Base-by-base conservation (phyloP, 345 rosid species). In the Lenwebbia sp. region DNA sequence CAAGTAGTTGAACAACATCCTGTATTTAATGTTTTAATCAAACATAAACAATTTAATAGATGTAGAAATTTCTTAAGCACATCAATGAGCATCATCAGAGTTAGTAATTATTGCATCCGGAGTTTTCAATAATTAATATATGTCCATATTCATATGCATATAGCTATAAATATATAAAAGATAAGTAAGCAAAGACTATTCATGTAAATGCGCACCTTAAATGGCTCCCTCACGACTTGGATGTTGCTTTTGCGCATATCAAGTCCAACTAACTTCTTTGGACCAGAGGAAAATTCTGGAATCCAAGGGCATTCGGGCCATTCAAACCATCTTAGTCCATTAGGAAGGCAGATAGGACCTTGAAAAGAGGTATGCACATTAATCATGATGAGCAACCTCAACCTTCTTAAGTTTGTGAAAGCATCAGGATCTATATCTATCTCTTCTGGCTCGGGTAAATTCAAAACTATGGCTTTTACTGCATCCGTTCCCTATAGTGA, bases 231-330 rank as follows among this genome's bases (percentile, higher is more conserved):
- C 13, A 50, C 4, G 40, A 25, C 26, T 13, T 9, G 26, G 21
- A 58, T 65, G 13, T 55, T 40, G 41, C 41, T 40, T 40, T 40
- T 40, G 41, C 41, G 41, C 41, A 40, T 40, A 40, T 40, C 81
- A 25, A 58, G 15, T 12, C 23, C 11, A 44, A 49, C 85, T 10
- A 47, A n/a, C 40, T 84, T 58, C 33, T 28, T 5, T 5, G 33
- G 33, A 58, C 85, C 37, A n/a, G 7, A 12, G 17, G 51, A 30
- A 84, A 5, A 33, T 49, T 74, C 0, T 84, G 53, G 10, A 40
- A 37, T 8, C 6, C 5, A 37, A 25, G 85, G 85, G 49, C 60
- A 84, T 40, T 85, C 58, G 75, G 83, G 62, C 89, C 90, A 89
- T 19, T 49, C 55, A 17, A 89, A 82, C 70, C 51, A 83, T 51